Base-by-base conservation (phyloP, 2,329 filamentous ascomycete species). In the Dothistroma septosporum region DNA sequence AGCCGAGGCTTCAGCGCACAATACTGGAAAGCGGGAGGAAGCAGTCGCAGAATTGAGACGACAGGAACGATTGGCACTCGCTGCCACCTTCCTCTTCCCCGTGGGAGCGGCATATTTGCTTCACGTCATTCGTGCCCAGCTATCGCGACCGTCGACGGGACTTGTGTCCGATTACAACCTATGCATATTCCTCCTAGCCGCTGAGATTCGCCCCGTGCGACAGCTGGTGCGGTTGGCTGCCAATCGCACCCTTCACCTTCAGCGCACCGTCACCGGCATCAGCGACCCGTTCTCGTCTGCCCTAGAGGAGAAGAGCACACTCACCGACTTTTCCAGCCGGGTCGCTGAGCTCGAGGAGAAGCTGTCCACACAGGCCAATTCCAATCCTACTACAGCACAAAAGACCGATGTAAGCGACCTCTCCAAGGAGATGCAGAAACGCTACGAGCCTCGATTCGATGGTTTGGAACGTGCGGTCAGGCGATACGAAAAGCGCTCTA, bases 151-250 rank as follows among this genome's bases (percentile, higher is more conserved):
- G 0, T 92, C 91, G 0, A 92, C 95, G 73, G 90, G 90, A 1
- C 80, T 97, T 11, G 88, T 97, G 7, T 96, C 91, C 4, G 90
- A 96, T 74, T 95, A 93, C 77, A 97, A 97, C 74, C 81, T 97
- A 58, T 92, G 88, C 12, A 90, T 97, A 56, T 97, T 97, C 74
- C 80, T 96, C 2, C 82, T 96, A 19, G 90, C 89, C 0, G 90
- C 93, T 3, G 93, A 97, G 76, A 80, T 97, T 31, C 87, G 90
- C 2, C 93, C 93, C 0, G 78, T 92, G 53, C 85, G 90, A 1
- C 92, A 97, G 71, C 77, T 95, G 28, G 85, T 96, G 63, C 90
- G 87, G 71, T 83, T 97, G 69, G 82, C 95, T 4, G 87, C 91
- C 69, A 83, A 85, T 14, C 85, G 91, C 35, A 96, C 92, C 2